Evolutionary conservation across 202 grass and related monocot genomes (phyloP), one percentile per base, ranked within the genome.

Genomic region (Schoenoplectus tabernaemontani): DNA sequence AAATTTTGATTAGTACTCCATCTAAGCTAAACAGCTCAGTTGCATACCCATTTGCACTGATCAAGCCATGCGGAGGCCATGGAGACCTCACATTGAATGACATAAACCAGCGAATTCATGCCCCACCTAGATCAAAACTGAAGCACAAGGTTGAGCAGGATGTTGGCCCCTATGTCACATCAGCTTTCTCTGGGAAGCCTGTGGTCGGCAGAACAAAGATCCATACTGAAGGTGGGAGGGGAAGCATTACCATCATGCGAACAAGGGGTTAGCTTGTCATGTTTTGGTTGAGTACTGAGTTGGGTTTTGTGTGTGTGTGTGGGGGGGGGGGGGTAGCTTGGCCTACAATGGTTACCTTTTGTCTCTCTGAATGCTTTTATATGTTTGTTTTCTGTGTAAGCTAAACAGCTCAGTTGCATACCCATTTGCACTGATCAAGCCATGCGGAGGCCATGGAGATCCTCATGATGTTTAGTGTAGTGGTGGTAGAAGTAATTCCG

Each of bases 161-260:
- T 9, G 43, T 64, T 3, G 76, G 53, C 28, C 68, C n/a, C 3
- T 82, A 80, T 51, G 47, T 86, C 20, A 85, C 87, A n/a, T 98
- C 91, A 12, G 88, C 91, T 78, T 90, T 92, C 50, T 89, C 96
- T 0, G 91, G 96, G 1, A 98, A 98, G 39, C 96, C 96, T 4
- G 90, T 98, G 30, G 85, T 95, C 42, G 83, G 82, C 69, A 90
- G 88, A 87, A 98, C 96, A 34, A 98, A 89, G 84, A 91, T 98
- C 64, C 88, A 79, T 79, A 98, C 96, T 1, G 89, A 92, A 54
- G 96, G 95, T 0, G 88, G 96, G 0, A 92, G 85, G 71, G 96
- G 96, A 46, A 91, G 79, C 78, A 98, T 98, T 64, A 98, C 96
- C 20, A 98, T 98, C 41, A 95, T 83, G 38, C 89, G 89, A 72